Conservation (phyloP, 371 early-diverging fungal species). For the Blakeslea trispora region DNA sequence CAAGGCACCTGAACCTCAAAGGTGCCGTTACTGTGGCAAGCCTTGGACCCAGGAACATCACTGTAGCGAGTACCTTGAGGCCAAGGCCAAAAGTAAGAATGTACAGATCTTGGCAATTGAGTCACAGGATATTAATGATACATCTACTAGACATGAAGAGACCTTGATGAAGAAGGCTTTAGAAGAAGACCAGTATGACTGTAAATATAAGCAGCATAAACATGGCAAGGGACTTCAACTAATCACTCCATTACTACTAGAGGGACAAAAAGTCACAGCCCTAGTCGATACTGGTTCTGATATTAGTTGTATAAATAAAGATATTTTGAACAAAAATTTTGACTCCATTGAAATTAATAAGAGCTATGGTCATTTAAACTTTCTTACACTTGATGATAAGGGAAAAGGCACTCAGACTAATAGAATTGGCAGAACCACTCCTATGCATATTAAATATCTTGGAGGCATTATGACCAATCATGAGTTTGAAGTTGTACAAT, state of each 20-base stretch:
- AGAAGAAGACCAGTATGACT: background rate
- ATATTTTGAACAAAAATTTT: conserved; percentile 2
- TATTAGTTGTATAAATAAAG: conserved; percentile 1
- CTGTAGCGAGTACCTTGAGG: too few species aligned
- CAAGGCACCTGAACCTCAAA: too few species aligned
- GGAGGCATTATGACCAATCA: background rate
- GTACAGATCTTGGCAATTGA: too few species aligned
- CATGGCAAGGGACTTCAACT: background rate
- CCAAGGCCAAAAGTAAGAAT: too few species aligned
- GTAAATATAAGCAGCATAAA: conserved; percentile 1
- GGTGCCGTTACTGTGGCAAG: too few species aligned
- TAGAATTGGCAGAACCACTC: conserved; percentile 7
- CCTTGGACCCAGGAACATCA: too few species aligned
- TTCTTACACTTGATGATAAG: conserved; percentile 8
- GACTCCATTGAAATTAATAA: background rate
- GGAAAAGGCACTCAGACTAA: background rate
- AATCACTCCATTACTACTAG: conserved; percentile 11
- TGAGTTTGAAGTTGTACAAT: conserved; percentile 15
- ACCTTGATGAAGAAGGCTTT: background rate
- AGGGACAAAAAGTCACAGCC: background rate
- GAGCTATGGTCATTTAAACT: conserved; percentile 6
- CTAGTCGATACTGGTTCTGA: conserved; percentile 13
- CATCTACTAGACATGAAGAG: background rate
- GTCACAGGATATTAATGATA: too few species aligned
- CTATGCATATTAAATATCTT: background rate